Conservation (phyloP, 192 early-diverging fungal species). For the Coemansia reversa region DNA sequence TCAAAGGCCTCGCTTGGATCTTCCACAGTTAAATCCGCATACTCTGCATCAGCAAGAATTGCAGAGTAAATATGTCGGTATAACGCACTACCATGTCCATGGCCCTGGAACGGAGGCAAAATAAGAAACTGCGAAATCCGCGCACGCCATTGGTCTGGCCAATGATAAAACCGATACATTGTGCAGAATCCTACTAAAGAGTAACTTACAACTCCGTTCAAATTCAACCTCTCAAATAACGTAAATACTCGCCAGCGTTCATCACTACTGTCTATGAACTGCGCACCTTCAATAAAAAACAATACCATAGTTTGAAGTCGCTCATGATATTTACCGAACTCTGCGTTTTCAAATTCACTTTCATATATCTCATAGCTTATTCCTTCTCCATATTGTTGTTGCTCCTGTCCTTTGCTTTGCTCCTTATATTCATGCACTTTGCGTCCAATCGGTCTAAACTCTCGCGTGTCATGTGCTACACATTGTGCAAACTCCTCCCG, state of each 20-base stretch:
- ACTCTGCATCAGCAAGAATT: constrained; percentile 10
- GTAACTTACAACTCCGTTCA: constrained; percentile 58
- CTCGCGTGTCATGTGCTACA: constrained; percentile 60
- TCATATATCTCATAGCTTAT: constrained; percentile 70
- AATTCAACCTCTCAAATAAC: constrained; percentile 58
- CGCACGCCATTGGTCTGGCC: constrained; percentile 73
- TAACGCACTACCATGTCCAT: constrained; percentile 77
- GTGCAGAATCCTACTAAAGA: constrained; percentile 81
- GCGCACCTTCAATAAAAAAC: constrained; percentile 88
- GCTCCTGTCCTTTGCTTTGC: constrained; percentile 3
- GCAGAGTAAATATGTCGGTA: constrained; percentile 63
- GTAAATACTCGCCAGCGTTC: constrained; percentile 76
- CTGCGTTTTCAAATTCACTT: constrained; percentile 61
- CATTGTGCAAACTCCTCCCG: constrained; percentile 62
- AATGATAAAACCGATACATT: constrained; percentile 83
- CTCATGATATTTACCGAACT: constrained; percentile 75
- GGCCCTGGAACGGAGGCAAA: constrained; percentile 83
- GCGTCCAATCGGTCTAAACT: constrained; percentile 77
- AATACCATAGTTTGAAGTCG: constrained; percentile 78
- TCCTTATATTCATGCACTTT: constrained; percentile 69
- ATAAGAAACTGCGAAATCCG: constrained; percentile 94
- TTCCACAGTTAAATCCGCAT: constrained; percentile 67
- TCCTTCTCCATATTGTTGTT: constrained; percentile 17
- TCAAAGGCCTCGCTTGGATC: constrained; percentile 89
- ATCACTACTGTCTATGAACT: constrained; percentile 80